These are phyloP conservation scores for Fragaria vesca DNA, from an alignment of 306 rosid species.

Conservation along the genomic window DNA sequence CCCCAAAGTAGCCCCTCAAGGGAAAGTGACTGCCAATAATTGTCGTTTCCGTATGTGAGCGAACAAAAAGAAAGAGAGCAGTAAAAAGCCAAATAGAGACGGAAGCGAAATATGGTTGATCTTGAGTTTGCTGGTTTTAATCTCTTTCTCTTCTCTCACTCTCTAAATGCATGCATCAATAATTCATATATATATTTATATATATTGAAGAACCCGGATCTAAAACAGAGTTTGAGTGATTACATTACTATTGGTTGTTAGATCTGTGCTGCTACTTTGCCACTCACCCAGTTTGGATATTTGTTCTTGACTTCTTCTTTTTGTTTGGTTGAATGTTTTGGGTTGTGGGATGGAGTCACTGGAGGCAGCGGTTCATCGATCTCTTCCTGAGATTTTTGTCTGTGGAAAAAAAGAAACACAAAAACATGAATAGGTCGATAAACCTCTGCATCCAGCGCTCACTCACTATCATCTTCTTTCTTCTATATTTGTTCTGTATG, in stretches of 20 bases:
- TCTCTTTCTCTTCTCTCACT: constrained; percentile 20
- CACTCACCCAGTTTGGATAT: not conserved
- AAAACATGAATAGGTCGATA: constrained; percentile 96
- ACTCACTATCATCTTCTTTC: constrained; percentile 31
- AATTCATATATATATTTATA: not conserved
- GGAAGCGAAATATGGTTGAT: constrained; percentile 24
- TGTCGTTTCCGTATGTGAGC: not conserved
- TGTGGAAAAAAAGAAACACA: constrained; percentile 42
- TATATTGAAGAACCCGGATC: not conserved
- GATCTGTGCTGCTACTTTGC: not conserved
- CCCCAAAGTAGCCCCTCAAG: constrained; percentile 12
- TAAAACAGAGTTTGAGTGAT: not conserved
- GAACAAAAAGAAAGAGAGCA: not conserved
- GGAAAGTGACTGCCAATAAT: not conserved
- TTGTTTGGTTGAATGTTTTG: too few relatives aligned
- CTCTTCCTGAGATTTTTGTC: constrained; percentile 78
- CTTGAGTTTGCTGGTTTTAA: constrained; percentile 46
- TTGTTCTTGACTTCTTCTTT: not conserved
- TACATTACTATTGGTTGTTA: not conserved
- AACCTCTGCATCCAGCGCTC: constrained; percentile 99
- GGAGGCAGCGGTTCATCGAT: constrained; percentile 99
- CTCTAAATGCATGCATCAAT: constrained; percentile 2
- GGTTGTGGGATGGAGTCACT: constrained; percentile 61
- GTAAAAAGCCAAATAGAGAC: constrained; percentile 3
- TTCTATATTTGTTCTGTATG: not conserved